These are phyloP conservation scores for Aspergillus terreus DNA, from an alignment of 2,329 filamentous ascomycete species.

Conservation along the genomic window DNA sequence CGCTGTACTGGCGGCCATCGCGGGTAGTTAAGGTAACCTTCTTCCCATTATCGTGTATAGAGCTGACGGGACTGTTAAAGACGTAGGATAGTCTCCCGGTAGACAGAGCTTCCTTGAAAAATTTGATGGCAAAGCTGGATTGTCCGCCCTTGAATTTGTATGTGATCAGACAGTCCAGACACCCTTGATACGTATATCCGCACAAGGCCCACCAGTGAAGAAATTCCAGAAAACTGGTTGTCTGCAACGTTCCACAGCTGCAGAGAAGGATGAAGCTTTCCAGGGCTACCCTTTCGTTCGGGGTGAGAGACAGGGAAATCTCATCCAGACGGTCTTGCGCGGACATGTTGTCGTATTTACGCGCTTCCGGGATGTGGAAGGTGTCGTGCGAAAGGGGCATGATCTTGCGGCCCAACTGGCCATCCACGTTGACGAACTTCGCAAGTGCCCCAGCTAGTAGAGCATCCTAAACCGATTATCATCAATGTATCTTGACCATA, in stretches of 20 bases:
- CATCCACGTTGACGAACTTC: conserved; percentile 49
- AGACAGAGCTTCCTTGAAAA: conserved; percentile 43
- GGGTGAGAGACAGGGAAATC: conserved; percentile 24
- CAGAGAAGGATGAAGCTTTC: conserved; percentile 43
- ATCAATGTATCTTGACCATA: too few species aligned
- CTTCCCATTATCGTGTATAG: conserved; percentile 25
- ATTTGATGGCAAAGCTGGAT: conserved; percentile 43
- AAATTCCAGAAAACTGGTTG: conserved; percentile 46
- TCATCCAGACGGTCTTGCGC: conserved; percentile 41
- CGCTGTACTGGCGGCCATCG: conserved; percentile 27
- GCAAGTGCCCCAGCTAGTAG: conserved; percentile 33
- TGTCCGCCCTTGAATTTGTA: conserved; percentile 46
- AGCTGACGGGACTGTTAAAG: conserved; percentile 38
- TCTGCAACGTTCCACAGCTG: conserved; percentile 42
- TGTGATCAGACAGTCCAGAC: conserved; percentile 38
- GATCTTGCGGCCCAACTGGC: conserved; percentile 32
- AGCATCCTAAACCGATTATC: conserved; percentile 18
- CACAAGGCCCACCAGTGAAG: conserved; percentile 48
- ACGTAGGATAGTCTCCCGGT: conserved; percentile 40
- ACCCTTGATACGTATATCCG: conserved; percentile 40
- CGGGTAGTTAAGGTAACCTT: conserved; percentile 34
- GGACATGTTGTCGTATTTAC: conserved; percentile 40
- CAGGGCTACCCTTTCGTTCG: conserved; percentile 39
- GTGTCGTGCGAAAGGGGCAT: conserved; percentile 42
- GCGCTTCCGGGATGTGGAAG: conserved; percentile 29